Evolutionary conservation across 352 stramenopile genomes (phyloP), one percentile per base, ranked within the genome.

Genomic region (Thraustochytrium sp.): DNA sequence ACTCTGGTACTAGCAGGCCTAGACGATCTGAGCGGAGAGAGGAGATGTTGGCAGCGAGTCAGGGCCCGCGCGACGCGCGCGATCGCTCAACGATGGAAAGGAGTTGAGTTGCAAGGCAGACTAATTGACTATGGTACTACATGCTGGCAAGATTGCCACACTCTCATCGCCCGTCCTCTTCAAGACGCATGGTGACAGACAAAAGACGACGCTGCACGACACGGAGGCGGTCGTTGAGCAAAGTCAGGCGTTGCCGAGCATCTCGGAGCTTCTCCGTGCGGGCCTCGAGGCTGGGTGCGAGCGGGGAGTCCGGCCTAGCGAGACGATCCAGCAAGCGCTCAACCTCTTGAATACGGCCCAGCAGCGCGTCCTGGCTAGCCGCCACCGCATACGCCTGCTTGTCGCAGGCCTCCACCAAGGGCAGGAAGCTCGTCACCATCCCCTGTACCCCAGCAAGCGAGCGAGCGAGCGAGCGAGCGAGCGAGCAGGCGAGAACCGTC

Each of bases 381-480:
- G 68, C 42, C 18, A 80, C 68, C 18, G 68, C 31, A 26, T 64
- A 65, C n/a, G 68, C 68, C 23, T 80, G 68, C 26, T 61, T 64
- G 42, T 80, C 68, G n/a, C 68, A 80, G 4, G 53, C 53, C n/a
- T 68, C 53, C 3, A 80, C 68, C 48, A 80, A 31, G 8, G 68
- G 68, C 26, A 80, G 53, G 23, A 80, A 63, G 11, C 31, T 63
- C 42, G 34, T 80, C 31, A 61, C 46, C 48, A 80, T 68, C n/a
- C 68, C 68, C 53, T 46, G 34, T n/a, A 26, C 61, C 21, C 9
- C 8, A 21, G 16, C 61, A 73, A 73, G 13, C 34, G 0, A 48
- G 13, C 16, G 9, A 11, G 61, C 31, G 18, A 73, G 21, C 9
- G 13, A 37, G 11, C 63, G 61, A 48, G 42, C 42, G 42, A 49